Evolutionary conservation across 1,284 basidiomycete genomes (phyloP).

Genomic region (Papiliotrema laurentii): DNA sequence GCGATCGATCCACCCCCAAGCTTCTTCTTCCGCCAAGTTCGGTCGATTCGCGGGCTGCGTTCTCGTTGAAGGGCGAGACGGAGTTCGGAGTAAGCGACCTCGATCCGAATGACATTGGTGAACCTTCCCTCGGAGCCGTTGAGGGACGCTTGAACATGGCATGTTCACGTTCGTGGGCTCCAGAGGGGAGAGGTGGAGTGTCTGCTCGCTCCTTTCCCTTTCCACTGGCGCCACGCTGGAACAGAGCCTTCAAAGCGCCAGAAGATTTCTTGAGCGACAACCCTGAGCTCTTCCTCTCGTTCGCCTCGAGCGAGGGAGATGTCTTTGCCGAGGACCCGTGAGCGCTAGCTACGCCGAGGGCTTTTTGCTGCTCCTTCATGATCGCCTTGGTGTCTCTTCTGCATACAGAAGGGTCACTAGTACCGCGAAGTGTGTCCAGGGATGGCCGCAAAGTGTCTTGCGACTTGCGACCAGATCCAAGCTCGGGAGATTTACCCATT

Average conservation of each 20-base stretch:
- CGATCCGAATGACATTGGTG: background rate
- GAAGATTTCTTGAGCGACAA: slow-evolving; percentile 43
- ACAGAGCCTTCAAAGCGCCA: slow-evolving; percentile 42
- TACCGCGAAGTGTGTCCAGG: slow-evolving; percentile 2
- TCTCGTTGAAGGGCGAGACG: background rate
- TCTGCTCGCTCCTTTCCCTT: slow-evolving; percentile 46
- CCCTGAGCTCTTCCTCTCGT: slow-evolving; percentile 26
- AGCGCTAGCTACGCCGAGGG: slow-evolving; percentile 21
- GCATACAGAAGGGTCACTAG: slow-evolving; percentile 12
- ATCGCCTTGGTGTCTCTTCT: slow-evolving; percentile 23
- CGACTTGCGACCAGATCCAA: slow-evolving; percentile 19
- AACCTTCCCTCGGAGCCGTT: background rate
- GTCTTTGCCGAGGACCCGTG: slow-evolving; percentile 1
- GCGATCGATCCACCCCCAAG: slow-evolving; percentile 14
- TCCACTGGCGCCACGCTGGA: slow-evolving; percentile 43
- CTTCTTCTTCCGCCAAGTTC: slow-evolving; percentile 6
- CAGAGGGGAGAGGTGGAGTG: slow-evolving; percentile 16
- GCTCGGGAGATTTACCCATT: slow-evolving; percentile 6
- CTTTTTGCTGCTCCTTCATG: slow-evolving; percentile 20
- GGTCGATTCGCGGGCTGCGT: background rate
- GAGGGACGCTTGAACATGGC: background rate
- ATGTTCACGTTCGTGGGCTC: background rate
- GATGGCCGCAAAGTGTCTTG: slow-evolving; percentile 21
- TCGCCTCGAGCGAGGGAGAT: slow-evolving; percentile 2
- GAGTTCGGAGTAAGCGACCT: background rate